Evolutionary conservation across 495 filamentous ascomycete genomes (phyloP).

Genomic region (Annulohypoxylon moriforme): DNA sequence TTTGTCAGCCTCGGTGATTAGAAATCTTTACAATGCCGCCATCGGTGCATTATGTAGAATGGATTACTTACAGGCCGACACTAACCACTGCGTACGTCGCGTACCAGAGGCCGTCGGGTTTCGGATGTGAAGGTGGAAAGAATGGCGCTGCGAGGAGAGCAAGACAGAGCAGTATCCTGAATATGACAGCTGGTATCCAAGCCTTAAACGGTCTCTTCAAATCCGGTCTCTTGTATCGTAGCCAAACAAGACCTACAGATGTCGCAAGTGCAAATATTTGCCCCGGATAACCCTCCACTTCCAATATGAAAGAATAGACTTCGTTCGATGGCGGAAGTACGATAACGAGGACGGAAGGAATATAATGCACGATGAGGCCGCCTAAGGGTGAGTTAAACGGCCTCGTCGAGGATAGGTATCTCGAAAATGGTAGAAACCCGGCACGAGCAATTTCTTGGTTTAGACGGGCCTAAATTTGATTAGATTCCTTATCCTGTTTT

Average conservation of each 20-base stretch:
- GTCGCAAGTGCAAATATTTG: conserved; percentile 70
- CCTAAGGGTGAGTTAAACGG: conserved; percentile 76
- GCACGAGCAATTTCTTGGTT: conserved; percentile 63
- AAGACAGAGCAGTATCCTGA: conserved; percentile 58
- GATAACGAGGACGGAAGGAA: conserved; percentile 75
- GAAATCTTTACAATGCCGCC: conserved; percentile 25
- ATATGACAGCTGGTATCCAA: conserved; percentile 66
- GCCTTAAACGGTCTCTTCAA: conserved; percentile 75
- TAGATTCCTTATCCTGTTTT: not conserved
- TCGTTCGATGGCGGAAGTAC: conserved; percentile 70
- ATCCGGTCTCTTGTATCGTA: conserved; percentile 70
- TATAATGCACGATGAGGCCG: conserved; percentile 73
- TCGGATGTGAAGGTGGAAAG: conserved; percentile 62
- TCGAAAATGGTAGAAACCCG: conserved; percentile 74
- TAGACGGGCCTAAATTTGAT: conserved; percentile 64
- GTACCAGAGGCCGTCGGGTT: conserved; percentile 71
- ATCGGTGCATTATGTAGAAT: not conserved
- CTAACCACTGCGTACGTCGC: conserved; percentile 80
- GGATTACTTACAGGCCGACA: conserved; percentile 69
- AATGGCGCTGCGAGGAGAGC: conserved; percentile 67
- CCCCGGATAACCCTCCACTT: conserved; percentile 76
- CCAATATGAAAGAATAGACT: conserved; percentile 78
- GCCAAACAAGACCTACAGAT: conserved; percentile 68
- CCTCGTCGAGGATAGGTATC: conserved; percentile 69
- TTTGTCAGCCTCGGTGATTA: conserved; percentile 58